phyloP scores from a whole-genome alignment of 805 yeast species.

The Priceomyces fermenticarens region DNA sequence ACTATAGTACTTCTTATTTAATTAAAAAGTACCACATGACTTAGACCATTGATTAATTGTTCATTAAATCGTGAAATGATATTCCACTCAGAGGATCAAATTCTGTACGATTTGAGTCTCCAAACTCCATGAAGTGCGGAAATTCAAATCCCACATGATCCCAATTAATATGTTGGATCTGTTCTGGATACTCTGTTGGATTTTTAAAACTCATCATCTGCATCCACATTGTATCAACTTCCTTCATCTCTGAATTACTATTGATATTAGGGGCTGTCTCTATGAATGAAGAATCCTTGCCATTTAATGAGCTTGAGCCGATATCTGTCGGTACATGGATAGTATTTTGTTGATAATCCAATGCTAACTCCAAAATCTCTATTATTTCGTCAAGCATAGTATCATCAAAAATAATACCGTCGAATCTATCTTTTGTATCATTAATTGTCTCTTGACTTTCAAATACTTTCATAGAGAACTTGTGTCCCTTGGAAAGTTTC shows the following conservation, averaged over 20 bases:
- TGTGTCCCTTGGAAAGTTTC: slow-evolving; percentile 19
- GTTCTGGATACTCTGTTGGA: background rate
- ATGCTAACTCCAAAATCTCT: slow-evolving; percentile 18
- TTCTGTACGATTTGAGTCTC: too few species aligned
- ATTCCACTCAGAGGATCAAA: too few species aligned
- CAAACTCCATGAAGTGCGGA: too few species aligned
- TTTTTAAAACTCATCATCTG: slow-evolving; percentile 3
- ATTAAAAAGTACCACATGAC: too few species aligned
- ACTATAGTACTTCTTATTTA: too few species aligned
- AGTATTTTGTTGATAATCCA: too few species aligned
- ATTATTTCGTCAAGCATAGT: slow-evolving; percentile 20
- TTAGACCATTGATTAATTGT: too few species aligned
- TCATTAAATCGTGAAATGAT: too few species aligned
- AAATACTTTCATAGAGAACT: slow-evolving; percentile 3
- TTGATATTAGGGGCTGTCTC: too few species aligned
- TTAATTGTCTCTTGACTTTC: slow-evolving; percentile 5
- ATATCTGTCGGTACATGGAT: slow-evolving; percentile 8
- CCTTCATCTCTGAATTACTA: background rate
- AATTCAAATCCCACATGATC: background rate
- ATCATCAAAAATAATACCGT: slow-evolving; percentile 9
- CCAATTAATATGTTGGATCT: background rate
- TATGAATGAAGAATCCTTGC: too few species aligned
- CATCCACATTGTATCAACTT: slow-evolving; percentile 3
- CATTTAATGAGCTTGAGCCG: background rate
- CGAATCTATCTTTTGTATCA: slow-evolving; percentile 5